phyloP scores from a whole-genome alignment of 148 eudicot genomes.

The Dysphania ambrosioides region DNA sequence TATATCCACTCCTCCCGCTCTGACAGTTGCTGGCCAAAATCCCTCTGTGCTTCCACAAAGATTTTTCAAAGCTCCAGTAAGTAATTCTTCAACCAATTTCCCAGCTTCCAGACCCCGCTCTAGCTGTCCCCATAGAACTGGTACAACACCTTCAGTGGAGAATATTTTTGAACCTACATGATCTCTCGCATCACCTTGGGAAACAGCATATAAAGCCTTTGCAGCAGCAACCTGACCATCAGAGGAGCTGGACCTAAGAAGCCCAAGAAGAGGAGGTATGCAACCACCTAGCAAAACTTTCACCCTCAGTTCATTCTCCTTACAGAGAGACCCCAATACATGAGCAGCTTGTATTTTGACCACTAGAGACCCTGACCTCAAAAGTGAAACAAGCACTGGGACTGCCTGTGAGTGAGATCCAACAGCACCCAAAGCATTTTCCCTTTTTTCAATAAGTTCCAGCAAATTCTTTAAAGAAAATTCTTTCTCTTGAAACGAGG shows the following conservation, averaged over 20 bases:
- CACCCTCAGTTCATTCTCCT: slow-evolving; percentile 92
- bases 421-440: slow-evolving; percentile 94
- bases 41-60: slow-evolving; percentile 87
- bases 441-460: slow-evolving; percentile 87
- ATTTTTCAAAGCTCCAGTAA: slow-evolving; percentile 85
- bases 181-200: slow-evolving; percentile 91
- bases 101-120: slow-evolving; percentile 71
- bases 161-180: slow-evolving; percentile 98
- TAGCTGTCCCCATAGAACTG: slow-evolving; percentile 87
- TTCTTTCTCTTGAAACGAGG: slow-evolving; percentile 81
- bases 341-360: slow-evolving; percentile 92
- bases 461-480: slow-evolving; percentile 65
- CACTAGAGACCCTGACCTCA: slow-evolving; percentile 77
- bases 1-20: slow-evolving; percentile 81
- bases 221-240: slow-evolving; percentile 95
- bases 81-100: slow-evolving; percentile 67
- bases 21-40: slow-evolving; percentile 81
- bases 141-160: slow-evolving; percentile 97
- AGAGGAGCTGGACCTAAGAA: slow-evolving; percentile 77
- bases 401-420: slow-evolving; percentile 99
- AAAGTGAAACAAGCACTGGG: slow-evolving; percentile 93
- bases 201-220: slow-evolving; percentile 87
- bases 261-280: slow-evolving; percentile 94
- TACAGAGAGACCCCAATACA: slow-evolving; percentile 87
- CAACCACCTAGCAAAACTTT: slow-evolving; percentile 96